Percentiles rank a stretch among this genome's conserved stretches.
Evolutionary conservation across 2,329 filamentous ascomycete species (phyloP).

Genomic region (Exophiala sp.): DNA sequence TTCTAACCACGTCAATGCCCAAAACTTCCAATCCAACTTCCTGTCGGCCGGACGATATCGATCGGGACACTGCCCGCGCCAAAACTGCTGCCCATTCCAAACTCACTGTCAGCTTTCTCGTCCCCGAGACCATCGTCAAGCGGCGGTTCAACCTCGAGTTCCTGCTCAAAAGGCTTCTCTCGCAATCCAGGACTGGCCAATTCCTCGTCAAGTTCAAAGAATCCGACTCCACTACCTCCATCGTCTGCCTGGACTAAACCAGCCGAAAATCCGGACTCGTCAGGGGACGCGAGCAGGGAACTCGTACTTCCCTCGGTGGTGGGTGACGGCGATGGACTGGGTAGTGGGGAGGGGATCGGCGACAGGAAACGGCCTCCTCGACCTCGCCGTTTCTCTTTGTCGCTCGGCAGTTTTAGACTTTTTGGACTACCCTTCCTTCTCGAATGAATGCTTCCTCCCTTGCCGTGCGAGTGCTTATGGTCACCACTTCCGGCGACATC

Average conservation of each 20-base stretch:
- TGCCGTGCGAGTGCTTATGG: neutral
- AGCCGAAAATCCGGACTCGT: constrained; percentile 15
- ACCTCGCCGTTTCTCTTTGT: constrained; percentile 7
- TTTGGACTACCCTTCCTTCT: neutral
- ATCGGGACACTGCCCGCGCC: constrained; percentile 26
- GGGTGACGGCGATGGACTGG: constrained; percentile 15
- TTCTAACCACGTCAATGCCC: constrained; percentile 26
- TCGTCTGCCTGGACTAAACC: constrained; percentile 13
- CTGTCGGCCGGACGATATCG: constrained; percentile 23
- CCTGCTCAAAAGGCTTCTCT: constrained; percentile 10
- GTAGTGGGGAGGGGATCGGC: constrained; percentile 19
- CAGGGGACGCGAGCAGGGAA: constrained; percentile 4
- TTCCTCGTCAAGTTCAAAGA: constrained; percentile 29
- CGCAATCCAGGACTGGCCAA: constrained; percentile 20
- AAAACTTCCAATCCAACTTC: constrained; percentile 26
- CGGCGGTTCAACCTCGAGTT: constrained; percentile 3
- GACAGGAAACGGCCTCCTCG: constrained; percentile 12
- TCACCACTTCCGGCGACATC: neutral
- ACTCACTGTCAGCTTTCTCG: neutral
- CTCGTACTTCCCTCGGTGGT: constrained; percentile 14
- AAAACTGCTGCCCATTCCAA: constrained; percentile 1
- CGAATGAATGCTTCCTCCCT: neutral
- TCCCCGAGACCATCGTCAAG: constrained; percentile 1
- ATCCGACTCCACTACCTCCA: constrained; percentile 24
- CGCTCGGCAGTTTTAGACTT: neutral